Conservation (phyloP, 148 eudicot genomes). For the Persicaria maculosa region DNA sequence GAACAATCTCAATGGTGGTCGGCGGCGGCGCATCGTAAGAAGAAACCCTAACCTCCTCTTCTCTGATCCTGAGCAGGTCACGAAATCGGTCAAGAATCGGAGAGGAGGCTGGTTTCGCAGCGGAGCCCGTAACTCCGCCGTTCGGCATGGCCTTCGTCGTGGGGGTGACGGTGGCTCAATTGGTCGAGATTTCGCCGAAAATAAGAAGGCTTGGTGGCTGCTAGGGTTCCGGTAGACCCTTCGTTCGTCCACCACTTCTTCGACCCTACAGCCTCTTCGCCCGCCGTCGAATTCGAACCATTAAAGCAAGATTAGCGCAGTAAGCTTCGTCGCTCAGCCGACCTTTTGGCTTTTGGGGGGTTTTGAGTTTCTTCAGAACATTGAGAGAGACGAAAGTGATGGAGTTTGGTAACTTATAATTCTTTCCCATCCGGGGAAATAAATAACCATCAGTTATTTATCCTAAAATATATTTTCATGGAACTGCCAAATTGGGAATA, state of each 20-base stretch:
- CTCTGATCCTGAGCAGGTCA: slow-evolving; percentile 44
- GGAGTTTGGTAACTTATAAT: not conserved
- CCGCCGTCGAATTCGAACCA: slow-evolving; percentile 17
- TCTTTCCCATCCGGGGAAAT: not conserved
- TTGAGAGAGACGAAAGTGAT: not conserved
- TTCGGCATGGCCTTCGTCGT: slow-evolving; percentile 23
- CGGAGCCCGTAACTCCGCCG: slow-evolving; percentile 15
- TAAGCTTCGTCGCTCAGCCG: not conserved
- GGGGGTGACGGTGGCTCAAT: not conserved
- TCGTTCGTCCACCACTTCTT: slow-evolving; percentile 3
- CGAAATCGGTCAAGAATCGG: slow-evolving; percentile 68
- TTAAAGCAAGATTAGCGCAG: not conserved
- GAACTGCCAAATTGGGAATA: no score
- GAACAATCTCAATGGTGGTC: slow-evolving; percentile 45
- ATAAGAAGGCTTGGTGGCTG: slow-evolving; percentile 6
- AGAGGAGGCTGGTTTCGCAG: slow-evolving; percentile 19
- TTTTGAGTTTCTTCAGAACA: not conserved
- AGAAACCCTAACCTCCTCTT: slow-evolving; percentile 34
- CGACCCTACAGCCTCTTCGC: slow-evolving; percentile 1
- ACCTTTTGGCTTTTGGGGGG: not conserved
- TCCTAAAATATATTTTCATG: no score
- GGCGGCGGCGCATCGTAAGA: slow-evolving; percentile 21
- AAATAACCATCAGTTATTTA: no score
- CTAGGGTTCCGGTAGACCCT: not conserved
- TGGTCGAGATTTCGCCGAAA: not conserved